These are phyloP conservation scores for Angomonas deanei DNA, from an alignment of 208 protist species.

Conservation along the genomic window DNA sequence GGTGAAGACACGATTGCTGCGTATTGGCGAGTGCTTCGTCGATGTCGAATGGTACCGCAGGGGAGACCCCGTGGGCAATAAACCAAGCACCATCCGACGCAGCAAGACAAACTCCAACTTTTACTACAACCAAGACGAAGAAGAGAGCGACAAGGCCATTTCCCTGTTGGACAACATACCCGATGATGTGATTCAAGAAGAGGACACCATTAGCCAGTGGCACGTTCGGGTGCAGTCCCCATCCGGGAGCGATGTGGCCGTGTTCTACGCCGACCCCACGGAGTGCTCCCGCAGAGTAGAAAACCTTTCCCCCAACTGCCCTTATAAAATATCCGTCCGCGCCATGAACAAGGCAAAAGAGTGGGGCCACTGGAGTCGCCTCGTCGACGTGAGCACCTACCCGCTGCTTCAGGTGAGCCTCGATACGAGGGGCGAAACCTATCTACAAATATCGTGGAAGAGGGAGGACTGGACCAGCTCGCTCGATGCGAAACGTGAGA, in stretches of 20 bases:
- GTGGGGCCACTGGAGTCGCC: slow-evolving; percentile 87
- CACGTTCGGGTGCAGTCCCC: slow-evolving; percentile 66
- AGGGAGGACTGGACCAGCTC: slow-evolving; percentile 26
- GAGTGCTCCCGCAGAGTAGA: slow-evolving; percentile 50
- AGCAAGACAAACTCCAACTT: slow-evolving; percentile 4
- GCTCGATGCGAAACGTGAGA: neutral
- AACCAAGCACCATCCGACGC: neutral
- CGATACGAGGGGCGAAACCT: slow-evolving; percentile 78
- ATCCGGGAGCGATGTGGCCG: neutral
- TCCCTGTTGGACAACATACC: slow-evolving; percentile 14
- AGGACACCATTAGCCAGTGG: slow-evolving; percentile 75
- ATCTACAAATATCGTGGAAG: slow-evolving; percentile 71
- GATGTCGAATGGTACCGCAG: slow-evolving; percentile 74
- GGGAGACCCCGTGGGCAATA: slow-evolving; percentile 2
- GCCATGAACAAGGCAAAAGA: slow-evolving; percentile 60
- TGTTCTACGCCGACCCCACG: slow-evolving; percentile 17
- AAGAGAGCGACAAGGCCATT: neutral
- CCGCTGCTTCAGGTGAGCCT: slow-evolving; percentile 63
- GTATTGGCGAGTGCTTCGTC: slow-evolving; percentile 80
- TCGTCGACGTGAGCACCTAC: slow-evolving; percentile 52
- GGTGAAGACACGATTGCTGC: slow-evolving; percentile 43
- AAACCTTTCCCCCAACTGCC: slow-evolving; percentile 52
- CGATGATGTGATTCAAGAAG: slow-evolving; percentile 37
- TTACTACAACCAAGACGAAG: slow-evolving; percentile 1
- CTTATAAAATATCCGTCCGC: slow-evolving; percentile 73